These are phyloP conservation scores for Globisporangium rhizosaccharum DNA, from an alignment of 352 stramenopile genomes.

Conservation along the genomic window DNA sequence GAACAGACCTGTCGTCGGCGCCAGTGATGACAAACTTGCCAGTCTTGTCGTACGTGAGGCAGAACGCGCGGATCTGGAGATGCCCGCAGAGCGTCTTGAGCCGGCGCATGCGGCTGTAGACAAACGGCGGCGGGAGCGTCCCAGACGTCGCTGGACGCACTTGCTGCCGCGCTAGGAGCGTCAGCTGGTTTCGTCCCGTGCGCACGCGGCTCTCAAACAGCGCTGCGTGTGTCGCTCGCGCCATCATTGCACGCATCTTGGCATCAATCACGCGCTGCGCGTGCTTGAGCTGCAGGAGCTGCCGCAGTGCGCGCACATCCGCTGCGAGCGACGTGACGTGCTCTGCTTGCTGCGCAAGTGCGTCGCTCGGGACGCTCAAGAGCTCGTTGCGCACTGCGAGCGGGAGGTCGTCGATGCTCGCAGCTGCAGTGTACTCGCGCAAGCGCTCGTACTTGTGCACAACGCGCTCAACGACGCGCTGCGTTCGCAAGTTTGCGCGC, in stretches of 20 bases:
- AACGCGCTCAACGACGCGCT: conserved; percentile 53
- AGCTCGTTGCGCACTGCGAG: conserved; percentile 38
- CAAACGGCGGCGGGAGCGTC: conserved; percentile 42
- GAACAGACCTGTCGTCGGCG: conserved; percentile 88
- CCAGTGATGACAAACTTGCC: conserved; percentile 96
- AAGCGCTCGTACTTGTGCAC: conserved; percentile 72
- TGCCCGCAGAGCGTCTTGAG: conserved; percentile 91
- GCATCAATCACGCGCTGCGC: conserved; percentile 28
- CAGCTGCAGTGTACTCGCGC: conserved; percentile 42
- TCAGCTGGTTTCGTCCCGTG: conserved; percentile 55
- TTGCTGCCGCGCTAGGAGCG: conserved; percentile 46
- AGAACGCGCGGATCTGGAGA: conserved; percentile 93
- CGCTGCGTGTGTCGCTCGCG: conserved; percentile 28
- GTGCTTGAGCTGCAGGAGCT: conserved; percentile 64
- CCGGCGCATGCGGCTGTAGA: conserved; percentile 74
- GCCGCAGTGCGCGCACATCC: conserved; percentile 65
- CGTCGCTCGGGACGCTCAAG: conserved; percentile 8
- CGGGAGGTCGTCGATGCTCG: conserved; percentile 48
- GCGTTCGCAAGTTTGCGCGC: conserved; percentile 38
- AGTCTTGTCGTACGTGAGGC: conserved; percentile 93
- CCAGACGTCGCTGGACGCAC: conserved; percentile 24
- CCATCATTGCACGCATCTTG: conserved; percentile 28
- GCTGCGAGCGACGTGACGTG: conserved; percentile 53
- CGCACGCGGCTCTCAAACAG: conserved; percentile 44
- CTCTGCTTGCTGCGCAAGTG: conserved; percentile 10